Evolutionary conservation across 1,284 basidiomycete species (phyloP).

Genomic region (Sanghuangporus sanghuang): DNA sequence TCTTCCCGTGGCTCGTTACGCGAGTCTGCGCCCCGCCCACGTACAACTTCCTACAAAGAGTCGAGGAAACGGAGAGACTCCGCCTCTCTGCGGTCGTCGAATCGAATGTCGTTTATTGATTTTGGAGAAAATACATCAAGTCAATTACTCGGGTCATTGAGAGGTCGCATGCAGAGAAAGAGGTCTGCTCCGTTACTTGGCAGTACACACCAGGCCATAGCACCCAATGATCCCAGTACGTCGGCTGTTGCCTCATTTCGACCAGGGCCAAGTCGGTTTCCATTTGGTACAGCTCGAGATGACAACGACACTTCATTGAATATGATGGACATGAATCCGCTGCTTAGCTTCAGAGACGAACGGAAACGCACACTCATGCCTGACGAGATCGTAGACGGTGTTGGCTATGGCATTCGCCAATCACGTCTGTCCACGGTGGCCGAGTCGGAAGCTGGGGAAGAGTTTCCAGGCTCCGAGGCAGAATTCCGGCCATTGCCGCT

Average conservation of each 20-base stretch:
- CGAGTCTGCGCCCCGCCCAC: conserved; percentile 2
- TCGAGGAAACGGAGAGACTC: conserved; percentile 11
- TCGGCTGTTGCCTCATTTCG: background rate
- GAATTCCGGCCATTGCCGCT: conserved; percentile 10
- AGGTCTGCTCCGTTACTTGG: conserved; percentile 13
- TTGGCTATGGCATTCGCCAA: conserved; percentile 1
- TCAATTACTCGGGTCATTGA: conserved; percentile 10
- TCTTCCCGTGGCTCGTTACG: background rate
- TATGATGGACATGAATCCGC: background rate
- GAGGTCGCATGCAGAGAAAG: conserved; percentile 14
- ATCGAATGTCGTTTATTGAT: conserved; percentile 15
- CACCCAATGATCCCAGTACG: background rate
- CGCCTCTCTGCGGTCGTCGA: background rate
- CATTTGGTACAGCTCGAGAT: background rate
- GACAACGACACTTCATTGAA: background rate
- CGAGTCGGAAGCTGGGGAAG: conserved; percentile 1
- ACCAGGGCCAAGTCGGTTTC: background rate
- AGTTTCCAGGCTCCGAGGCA: conserved; percentile 4
- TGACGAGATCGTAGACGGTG: conserved; percentile 8
- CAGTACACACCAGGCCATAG: background rate
- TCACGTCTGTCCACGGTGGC: background rate
- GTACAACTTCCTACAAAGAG: conserved; percentile 1
- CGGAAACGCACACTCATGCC: conserved; percentile 11
- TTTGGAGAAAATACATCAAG: background rate
- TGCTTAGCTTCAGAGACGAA: conserved; percentile 7